Conservation (phyloP, 306 rosid genomes). For the Fagus crenata region DNA sequence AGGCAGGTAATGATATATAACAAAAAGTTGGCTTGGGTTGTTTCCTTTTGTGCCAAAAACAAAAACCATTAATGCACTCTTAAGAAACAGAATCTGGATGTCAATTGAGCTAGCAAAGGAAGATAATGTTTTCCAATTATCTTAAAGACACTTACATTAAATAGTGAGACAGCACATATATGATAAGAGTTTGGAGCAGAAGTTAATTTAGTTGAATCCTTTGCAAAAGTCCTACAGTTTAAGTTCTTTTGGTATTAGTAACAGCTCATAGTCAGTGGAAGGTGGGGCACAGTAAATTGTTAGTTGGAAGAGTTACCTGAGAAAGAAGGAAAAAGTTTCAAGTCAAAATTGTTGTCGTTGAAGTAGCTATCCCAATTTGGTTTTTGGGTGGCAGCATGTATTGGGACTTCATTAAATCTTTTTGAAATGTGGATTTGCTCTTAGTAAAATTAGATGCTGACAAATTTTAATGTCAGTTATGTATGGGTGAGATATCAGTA, state of each 20-base stretch:
- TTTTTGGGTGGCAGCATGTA: neutral
- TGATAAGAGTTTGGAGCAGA: neutral
- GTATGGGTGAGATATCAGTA: neutral
- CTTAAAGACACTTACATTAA: neutral
- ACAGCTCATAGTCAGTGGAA: neutral
- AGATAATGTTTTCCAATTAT: neutral
- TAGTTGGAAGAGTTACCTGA: neutral
- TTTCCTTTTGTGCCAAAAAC: neutral
- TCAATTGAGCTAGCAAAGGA: neutral
- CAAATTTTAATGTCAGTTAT: neutral
- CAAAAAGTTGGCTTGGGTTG: neutral
- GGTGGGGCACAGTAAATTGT: neutral
- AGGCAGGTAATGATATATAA: neutral
- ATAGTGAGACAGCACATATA: neutral
- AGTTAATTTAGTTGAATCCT: neutral
- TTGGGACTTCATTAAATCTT: neutral
- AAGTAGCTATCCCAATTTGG: neutral
- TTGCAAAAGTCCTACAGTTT: neutral
- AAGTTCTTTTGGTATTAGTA: neutral
- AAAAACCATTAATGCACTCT: neutral
- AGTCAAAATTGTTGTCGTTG: neutral
- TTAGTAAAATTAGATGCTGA: neutral
- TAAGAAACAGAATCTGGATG: neutral
- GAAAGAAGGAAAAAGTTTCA: neutral
- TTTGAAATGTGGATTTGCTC: conserved; percentile 3